These are phyloP conservation scores for Pseudogymnoascus pannorum DNA, from an alignment of 2,329 filamentous ascomycete species.

Conservation along the genomic window DNA sequence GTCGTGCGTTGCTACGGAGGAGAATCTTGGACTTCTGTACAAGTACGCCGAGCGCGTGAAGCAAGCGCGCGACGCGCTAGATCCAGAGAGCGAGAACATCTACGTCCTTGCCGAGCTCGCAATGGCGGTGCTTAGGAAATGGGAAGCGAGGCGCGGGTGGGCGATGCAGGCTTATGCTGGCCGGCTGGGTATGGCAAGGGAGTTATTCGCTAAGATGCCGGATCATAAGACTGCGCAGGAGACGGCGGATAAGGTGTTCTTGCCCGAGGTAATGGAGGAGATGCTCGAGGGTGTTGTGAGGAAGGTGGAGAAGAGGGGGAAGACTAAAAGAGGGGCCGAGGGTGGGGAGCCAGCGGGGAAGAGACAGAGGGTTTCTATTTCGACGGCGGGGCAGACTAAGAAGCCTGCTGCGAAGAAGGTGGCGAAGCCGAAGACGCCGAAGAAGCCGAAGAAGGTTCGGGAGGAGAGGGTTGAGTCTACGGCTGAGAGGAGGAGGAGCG, in stretches of 20 bases:
- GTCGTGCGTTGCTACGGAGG: constrained; percentile 70
- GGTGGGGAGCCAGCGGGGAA: constrained; percentile 14
- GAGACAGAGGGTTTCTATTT: constrained; percentile 21
- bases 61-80: constrained; percentile 74
- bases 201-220: constrained; percentile 67
- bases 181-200: constrained; percentile 72
- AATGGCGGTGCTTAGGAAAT: constrained; percentile 73
- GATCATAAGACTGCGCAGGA: constrained; percentile 74
- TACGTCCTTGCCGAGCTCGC: constrained; percentile 86
- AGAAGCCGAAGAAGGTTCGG: constrained; percentile 23
- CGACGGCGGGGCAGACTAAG: constrained; percentile 21
- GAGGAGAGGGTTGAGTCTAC: constrained; percentile 10
- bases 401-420: constrained; percentile 23
- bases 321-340: constrained; percentile 1
- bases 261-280: constrained; percentile 71
- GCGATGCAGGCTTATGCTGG: constrained; percentile 74
- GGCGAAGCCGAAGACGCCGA: constrained; percentile 24
- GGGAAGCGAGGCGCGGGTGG: constrained; percentile 81
- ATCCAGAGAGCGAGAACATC: constrained; percentile 62
- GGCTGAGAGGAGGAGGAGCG: constrained; percentile 29
- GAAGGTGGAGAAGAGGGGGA: constrained; percentile 54
- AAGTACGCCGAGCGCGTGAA: constrained; percentile 91
- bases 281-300: constrained; percentile 58
- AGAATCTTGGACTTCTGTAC: constrained; percentile 82
- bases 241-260: constrained; percentile 78